phyloP scores from a whole-genome alignment of 306 rosid species.

The peach (Prunus persica) region DNA sequence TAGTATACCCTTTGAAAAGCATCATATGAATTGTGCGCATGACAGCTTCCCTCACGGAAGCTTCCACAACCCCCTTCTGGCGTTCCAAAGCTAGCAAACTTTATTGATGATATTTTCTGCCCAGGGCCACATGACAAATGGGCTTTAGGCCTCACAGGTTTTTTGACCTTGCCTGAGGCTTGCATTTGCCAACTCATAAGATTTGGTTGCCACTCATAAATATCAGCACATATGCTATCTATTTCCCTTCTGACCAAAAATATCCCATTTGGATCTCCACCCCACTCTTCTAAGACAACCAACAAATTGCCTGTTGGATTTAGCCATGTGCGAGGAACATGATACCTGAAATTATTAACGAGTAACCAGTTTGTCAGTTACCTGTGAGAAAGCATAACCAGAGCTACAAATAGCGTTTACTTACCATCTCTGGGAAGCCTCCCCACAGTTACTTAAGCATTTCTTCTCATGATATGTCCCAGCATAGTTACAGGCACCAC shows the following conservation, averaged over 20 bases:
- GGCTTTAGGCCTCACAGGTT: conserved; percentile 74
- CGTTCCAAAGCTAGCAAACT: conserved; percentile 96
- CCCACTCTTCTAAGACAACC: conserved; percentile 88
- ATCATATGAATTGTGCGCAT: conserved; percentile 85
- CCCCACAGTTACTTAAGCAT: conserved; percentile 71
- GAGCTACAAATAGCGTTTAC: conserved; percentile 20
- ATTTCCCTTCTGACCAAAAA: conserved; percentile 80
- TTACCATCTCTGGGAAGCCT: conserved; percentile 96
- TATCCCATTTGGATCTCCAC: conserved; percentile 89
- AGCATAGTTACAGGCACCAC: conserved; percentile 64
- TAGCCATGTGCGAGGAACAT: conserved; percentile 92
- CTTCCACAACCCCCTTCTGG: conserved; percentile 86
- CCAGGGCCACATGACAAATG: conserved; percentile 82
- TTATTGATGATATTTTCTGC: conserved; percentile 79
- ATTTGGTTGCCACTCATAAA: conserved; percentile 95
- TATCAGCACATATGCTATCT: conserved; percentile 79
- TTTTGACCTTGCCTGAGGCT: conserved; percentile 66
- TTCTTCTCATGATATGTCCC: conserved; percentile 79
- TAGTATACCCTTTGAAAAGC: conserved; percentile 70
- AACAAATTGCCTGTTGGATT: conserved; percentile 81
- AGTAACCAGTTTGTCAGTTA: conserved; percentile 17
- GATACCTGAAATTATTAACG: conserved; percentile 68
- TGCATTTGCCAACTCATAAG: conserved; percentile 76
- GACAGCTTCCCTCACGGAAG: conserved; percentile 83
- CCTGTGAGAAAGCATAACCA: conserved; percentile 1